These are phyloP conservation scores for Tympanopsis confertula DNA, from an alignment of 2,329 filamentous ascomycete species.

Conservation along the genomic window DNA sequence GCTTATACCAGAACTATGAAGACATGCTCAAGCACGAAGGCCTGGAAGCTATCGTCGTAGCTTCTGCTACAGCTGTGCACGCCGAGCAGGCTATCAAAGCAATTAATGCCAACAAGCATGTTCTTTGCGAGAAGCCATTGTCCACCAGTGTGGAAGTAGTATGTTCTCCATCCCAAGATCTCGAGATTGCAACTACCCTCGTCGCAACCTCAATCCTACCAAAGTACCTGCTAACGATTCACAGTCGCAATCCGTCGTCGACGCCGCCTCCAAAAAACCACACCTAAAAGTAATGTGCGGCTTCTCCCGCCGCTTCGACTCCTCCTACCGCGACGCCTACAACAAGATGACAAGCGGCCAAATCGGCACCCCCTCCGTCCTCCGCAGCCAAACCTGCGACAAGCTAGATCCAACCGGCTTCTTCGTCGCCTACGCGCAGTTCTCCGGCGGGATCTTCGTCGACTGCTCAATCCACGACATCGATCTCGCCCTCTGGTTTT, in stretches of 20 bases:
- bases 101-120: constrained; percentile 39
- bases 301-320: constrained; percentile 56
- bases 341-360: constrained; percentile 34
- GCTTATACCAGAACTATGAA: constrained; percentile 29
- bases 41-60: constrained; percentile 27
- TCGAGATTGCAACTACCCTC: neutral
- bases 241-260: constrained; percentile 47
- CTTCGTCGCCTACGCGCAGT: constrained; percentile 57
- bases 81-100: constrained; percentile 44
- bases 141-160: constrained; percentile 47
- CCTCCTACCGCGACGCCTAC: constrained; percentile 50
- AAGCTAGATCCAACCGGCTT: constrained; percentile 53
- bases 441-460: constrained; percentile 58
- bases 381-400: constrained; percentile 58
- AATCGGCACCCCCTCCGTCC: constrained; percentile 47
- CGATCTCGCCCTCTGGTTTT: constrained; percentile 53
- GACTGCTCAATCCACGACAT: constrained; percentile 65
- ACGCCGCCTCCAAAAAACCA: constrained; percentile 39
- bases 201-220: neutral
- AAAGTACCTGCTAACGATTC: constrained; percentile 1
- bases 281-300: constrained; percentile 56
- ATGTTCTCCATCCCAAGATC: constrained; percentile 11
- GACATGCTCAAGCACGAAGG: constrained; percentile 29
- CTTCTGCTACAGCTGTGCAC: constrained; percentile 35
- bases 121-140: constrained; percentile 48